Percentiles rank a stretch among this genome's conserved stretches.
phyloP scores from a whole-genome alignment of 208 protist genomes.

The Acanthamoeba healyi region DNA sequence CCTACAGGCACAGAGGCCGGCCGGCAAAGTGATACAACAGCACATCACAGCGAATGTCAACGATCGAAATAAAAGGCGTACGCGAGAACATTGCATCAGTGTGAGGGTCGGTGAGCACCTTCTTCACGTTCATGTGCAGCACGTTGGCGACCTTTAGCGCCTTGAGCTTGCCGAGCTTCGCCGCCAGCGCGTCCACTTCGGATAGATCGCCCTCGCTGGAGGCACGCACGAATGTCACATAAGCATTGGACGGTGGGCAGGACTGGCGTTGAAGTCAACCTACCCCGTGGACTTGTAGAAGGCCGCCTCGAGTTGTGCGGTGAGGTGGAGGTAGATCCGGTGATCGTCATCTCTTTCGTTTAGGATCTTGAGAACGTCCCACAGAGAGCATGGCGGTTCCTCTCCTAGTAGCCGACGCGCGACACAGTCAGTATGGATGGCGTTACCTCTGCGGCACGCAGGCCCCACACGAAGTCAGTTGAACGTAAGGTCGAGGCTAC shows the following conservation, averaged over 20 bases:
- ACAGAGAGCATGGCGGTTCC: slow-evolving; percentile 47
- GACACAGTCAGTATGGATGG: too few relatives aligned
- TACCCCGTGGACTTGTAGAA: neutral
- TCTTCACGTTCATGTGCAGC: slow-evolving; percentile 52
- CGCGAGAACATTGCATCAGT: neutral
- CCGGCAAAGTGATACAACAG: too few relatives aligned
- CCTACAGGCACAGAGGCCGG: neutral
- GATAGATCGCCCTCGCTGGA: neutral
- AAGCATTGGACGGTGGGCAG: too few relatives aligned
- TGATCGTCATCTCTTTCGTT: slow-evolving; percentile 46
- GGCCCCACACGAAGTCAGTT: too few relatives aligned
- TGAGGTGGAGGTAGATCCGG: slow-evolving; percentile 32
- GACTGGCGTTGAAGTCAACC: too few relatives aligned
- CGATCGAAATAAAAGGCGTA: neutral
- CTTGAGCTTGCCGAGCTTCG: slow-evolving; percentile 33
- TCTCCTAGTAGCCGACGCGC: neutral
- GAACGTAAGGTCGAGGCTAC: neutral
- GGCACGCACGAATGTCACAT: too few relatives aligned
- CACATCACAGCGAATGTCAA: neutral
- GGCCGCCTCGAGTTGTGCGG: slow-evolving; percentile 25
- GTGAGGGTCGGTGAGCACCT: neutral
- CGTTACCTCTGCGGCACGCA: too few relatives aligned
- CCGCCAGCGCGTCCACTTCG: neutral
- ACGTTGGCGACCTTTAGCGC: slow-evolving; percentile 33
- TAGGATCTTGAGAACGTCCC: slow-evolving; percentile 35